Evolutionary conservation across 1,139 yeast genomes (phyloP), one percentile per base, ranked within the genome.

Genomic region (Kluyveromyces marxianus): DNA sequence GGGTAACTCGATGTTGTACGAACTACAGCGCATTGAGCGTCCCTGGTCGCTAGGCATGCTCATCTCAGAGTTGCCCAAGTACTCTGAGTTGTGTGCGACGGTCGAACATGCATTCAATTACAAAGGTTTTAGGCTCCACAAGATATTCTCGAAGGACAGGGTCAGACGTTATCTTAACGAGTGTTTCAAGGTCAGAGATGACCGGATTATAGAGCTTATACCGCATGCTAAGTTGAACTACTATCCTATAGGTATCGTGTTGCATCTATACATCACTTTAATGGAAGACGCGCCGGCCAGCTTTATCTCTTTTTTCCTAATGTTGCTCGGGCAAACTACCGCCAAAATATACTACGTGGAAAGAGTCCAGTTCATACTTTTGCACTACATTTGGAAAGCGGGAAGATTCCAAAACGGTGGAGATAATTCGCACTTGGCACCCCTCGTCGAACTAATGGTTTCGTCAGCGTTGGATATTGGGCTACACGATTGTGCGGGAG

Each of bases 391-490:
- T 14, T 50, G 55, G 33, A 50, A 55, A 26, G 40, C 44, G 6
- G 25, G 46, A 7, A 41, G 53, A 33, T 45, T 51, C 10, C 56
- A 57, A 4, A 37, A 53, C 2, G 65, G 60, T 33, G 63, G 62
- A 27, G 69, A 64, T 40, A 55, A 57, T 27, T 45, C 65, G 0
- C 55, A 62, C 47, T 21, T 53, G 5, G 43, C 53, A 5, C 44
- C 45, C 6, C 29, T 61, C 2, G 48, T 57, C 7, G 55, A 53
- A 30, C 36, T 49, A 1, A 54, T 66, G 24, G 46, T 59, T 3
- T 48, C 50, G 4, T 38, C 52, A 7, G 54, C 54, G 8, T 31
- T 49, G 25, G 46, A 47, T 28, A 43, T 51, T 32, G 54, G 54
- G 6, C 46, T 51, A 8, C 44, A 49, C 27, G 45, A 48, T 28